Conservation (phyloP, 805 yeast species). For the Kodamaea kaohsiungensis region DNA sequence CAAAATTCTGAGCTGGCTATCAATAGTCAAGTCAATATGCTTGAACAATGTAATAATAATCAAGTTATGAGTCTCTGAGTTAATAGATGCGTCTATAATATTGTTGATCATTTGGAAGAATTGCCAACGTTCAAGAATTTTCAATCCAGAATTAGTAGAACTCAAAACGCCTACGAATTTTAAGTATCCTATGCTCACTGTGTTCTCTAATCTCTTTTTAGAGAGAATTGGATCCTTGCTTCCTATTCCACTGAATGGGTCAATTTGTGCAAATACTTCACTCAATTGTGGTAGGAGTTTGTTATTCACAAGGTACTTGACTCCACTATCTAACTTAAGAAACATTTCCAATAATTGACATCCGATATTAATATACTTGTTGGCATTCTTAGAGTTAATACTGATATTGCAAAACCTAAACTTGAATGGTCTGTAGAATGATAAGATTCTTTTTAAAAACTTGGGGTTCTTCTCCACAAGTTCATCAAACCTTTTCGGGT, state of each 20-base stretch:
- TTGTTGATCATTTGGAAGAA: slow-evolving; percentile 79
- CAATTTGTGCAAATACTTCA: slow-evolving; percentile 83
- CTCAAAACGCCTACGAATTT: slow-evolving; percentile 75
- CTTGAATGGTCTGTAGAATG: slow-evolving; percentile 91
- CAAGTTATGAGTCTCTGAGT: slow-evolving; percentile 40
- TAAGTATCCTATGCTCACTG: slow-evolving; percentile 76
- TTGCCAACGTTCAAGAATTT: slow-evolving; percentile 77
- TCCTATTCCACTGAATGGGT: slow-evolving; percentile 72
- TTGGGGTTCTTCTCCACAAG: slow-evolving; percentile 71
- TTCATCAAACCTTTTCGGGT: slow-evolving; percentile 75
- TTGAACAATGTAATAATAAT: slow-evolving; percentile 58
- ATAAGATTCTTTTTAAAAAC: slow-evolving; percentile 77
- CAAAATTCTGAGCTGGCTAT: slow-evolving; percentile 68
- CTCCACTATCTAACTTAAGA: slow-evolving; percentile 64
- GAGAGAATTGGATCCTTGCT: slow-evolving; percentile 77
- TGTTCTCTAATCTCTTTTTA: slow-evolving; percentile 54
- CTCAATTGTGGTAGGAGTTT: slow-evolving; percentile 86
- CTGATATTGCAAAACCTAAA: slow-evolving; percentile 58
- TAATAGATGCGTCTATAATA: slow-evolving; percentile 52
- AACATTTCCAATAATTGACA: slow-evolving; percentile 70
- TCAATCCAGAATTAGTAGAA: slow-evolving; percentile 58
- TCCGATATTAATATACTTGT: slow-evolving; percentile 68
- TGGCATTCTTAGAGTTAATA: slow-evolving; percentile 50
- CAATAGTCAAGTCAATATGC: slow-evolving; percentile 58
- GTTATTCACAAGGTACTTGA: slow-evolving; percentile 62